Conservation (phyloP, 441 rosid genomes). For the Flueggea neowawraea region DNA sequence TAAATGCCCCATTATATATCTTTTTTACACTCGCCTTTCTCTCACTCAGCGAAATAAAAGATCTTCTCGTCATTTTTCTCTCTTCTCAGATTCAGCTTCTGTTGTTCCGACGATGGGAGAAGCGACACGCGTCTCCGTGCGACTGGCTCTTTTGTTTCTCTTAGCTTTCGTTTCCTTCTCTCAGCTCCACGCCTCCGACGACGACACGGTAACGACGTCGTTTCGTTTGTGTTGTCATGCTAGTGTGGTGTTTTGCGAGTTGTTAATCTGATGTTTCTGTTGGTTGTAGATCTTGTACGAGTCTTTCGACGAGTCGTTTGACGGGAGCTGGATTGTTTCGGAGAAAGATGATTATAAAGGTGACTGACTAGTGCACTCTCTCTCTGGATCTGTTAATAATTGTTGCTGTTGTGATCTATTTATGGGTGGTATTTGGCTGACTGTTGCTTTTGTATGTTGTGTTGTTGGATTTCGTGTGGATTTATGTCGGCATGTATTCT, state of each 20-base stretch:
- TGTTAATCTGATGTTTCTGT: neutral
- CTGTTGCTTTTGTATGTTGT: no score
- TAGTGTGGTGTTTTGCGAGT: neutral
- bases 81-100: no score
- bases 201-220: slow-evolving; percentile 33
- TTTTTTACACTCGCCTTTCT: slow-evolving; percentile 15
- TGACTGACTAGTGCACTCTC: slow-evolving; percentile 4
- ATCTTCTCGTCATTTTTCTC: neutral
- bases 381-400: neutral
- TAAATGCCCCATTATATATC: no score
- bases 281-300: slow-evolving; percentile 64
- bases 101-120: slow-evolving; percentile 26
- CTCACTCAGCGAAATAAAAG: neutral
- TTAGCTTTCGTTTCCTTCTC: slow-evolving; percentile 40
- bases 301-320: slow-evolving; percentile 75
- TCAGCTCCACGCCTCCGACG: slow-evolving; percentile 50
- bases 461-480: no score
- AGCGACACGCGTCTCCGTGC: slow-evolving; percentile 29
- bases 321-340: slow-evolving; percentile 85
- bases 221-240: neutral
- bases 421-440: neutral
- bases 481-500: no score
- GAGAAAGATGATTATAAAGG: slow-evolving; percentile 74
- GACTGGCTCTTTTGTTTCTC: slow-evolving; percentile 41
- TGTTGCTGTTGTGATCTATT: neutral